Base-by-base conservation (phyloP, 257 asterid genomes). In the Solanum gandarillasii region DNA sequence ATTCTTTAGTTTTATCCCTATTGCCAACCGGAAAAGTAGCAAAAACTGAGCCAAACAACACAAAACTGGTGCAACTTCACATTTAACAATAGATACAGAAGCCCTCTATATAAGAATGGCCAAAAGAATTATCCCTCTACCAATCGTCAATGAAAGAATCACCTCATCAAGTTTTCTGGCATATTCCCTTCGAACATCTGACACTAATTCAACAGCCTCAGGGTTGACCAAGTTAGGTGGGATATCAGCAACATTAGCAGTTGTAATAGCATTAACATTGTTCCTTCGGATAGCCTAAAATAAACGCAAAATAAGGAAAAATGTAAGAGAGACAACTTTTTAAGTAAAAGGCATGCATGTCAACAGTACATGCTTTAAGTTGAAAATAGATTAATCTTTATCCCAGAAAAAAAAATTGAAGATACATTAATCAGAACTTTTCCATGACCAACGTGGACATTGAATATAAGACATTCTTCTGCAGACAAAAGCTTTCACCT, bases 151-250 rank as follows among this genome's bases (percentile, higher is more conserved):
- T 27, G 55, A 84, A 76, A 31, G 52, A 83, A 48, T 65, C 88
- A 96, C 99, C 98, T 95, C 96, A 90, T 93, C 94, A 86, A 94
- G 93, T 91, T 94, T 93, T 78, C 84, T 88, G 86, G 96, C 90
- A 86, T 91, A 96, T 93, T 94, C 98, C 90, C 92, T 94, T 94
- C 94, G 91, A 90, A 94, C 90, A 90, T 93, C 98, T 3, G 92
- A 88, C 70, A 92, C 91, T 68, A 94, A 82, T 88, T 94, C 98
- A 88, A 83, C 90, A 85, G 92, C 90, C 86, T 88, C 93, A 9
- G 95, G 91, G 83, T 90, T 91, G 29, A 93, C 92, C 88, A 91
- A 62, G 87, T 92, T 90, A 35, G 93, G 89, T 83, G 93, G 90
- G 86, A 88, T 81, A 88, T 91, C 94, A 85, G 90, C 92, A 88